Evolutionary conservation across 2,329 filamentous ascomycete genomes (phyloP), one percentile per base, ranked within the genome.

Genomic region (Fusarium luffae): DNA sequence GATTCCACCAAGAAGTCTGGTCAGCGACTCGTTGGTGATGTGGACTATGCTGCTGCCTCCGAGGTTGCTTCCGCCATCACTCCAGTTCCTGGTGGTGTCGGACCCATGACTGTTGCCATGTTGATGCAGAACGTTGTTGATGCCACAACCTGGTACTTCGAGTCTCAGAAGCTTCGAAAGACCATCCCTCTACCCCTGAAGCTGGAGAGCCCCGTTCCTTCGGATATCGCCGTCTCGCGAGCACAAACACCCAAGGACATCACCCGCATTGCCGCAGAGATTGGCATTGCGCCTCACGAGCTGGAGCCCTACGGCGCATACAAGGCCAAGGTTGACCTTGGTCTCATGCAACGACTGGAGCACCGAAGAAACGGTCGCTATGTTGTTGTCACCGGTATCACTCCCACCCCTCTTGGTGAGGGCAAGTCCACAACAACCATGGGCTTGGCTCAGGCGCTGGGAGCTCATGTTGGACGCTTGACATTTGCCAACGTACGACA

Each of bases 61-160:
- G 86, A 97, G 78, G 92, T 98, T 43, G 96, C 94, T 21, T 97
- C 94, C 4, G 88, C 92, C 76, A 98, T 99, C 77, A 99, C 96
- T 4, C 96, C 96, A 2, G 96, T 99, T 4, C 96, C 96, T 3
- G 96, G 96, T 60, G 96, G 96, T 80, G 96, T 99, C 63, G 96
- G 96, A 0, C 96, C 96, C 52, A 99, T 99, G 96, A 99, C 96
- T 5, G 94, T 99, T 69, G 96, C 96, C 64, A 99, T 99, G 96
- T 86, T 99, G 49, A 84, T 99, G 75, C 93, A 97, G 81, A 99
- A 99, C 77, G 94, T 98, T 11, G 92, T 98, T 58, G 92, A 95
- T 73, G 91, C 95, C 34, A 92, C 96, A 37, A 91, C 90, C 50
- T 84, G 88, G 60, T 94, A 93, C 77, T 96, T 96, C 70, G 93